A percentile compares a stretch with the other conserved stretches of the same genome.
phyloP scores from a whole-genome alignment of 176 grass and related monocot genomes.

The Oryza glumipatula region DNA sequence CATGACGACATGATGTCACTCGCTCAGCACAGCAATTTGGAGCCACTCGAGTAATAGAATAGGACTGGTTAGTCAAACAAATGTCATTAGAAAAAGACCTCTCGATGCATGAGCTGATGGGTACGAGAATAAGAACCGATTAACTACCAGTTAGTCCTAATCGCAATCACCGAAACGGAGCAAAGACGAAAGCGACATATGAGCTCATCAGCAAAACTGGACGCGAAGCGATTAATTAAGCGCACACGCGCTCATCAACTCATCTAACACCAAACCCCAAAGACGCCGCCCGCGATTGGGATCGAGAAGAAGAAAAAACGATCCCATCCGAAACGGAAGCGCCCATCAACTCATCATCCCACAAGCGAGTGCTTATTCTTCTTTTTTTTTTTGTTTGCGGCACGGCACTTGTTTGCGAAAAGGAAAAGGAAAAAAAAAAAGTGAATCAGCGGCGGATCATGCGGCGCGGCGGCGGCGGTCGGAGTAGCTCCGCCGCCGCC shows the following conservation, averaged over 20 bases:
- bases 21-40: background rate
- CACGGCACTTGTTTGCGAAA: background rate
- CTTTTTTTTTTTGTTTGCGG: background rate
- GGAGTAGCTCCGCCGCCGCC: background rate
- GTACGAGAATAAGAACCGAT: background rate
- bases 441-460: background rate
- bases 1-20: background rate
- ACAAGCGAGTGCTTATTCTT: background rate
- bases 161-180: background rate
- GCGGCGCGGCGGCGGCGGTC: background rate
- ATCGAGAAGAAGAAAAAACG: background rate
- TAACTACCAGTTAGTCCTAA: background rate
- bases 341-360: too few species aligned
- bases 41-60: background rate
- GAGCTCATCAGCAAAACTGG: background rate
- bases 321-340: background rate
- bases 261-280: background rate
- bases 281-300: background rate
- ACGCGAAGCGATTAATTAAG: background rate
- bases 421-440: background rate
- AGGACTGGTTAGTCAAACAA: background rate
- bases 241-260: background rate
- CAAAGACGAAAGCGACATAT: background rate
- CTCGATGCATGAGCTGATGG: background rate
- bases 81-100: slow-evolving; percentile 4